Conservation (phyloP, 169 alveolate species). For the Eimeria mitis region DNA sequence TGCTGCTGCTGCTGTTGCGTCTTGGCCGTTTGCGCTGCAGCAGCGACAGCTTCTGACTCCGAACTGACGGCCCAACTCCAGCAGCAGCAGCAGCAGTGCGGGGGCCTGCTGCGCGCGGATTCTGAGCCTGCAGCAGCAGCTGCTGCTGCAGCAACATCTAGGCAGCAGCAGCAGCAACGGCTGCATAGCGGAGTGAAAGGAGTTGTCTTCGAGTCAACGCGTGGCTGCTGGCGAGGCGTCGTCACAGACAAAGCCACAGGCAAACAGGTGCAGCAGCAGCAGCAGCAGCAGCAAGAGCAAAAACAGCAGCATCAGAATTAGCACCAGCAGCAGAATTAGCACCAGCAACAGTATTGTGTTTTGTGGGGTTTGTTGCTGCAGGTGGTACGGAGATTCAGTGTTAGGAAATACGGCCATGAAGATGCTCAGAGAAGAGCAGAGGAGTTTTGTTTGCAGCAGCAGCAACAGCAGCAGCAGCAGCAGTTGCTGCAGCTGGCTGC, state of each 20-base stretch:
- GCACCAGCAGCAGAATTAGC: neutral
- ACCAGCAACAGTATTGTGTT: neutral
- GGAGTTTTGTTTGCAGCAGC: slow-evolving; percentile 47
- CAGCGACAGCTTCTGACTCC: neutral
- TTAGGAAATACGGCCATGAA: slow-evolving; percentile 38
- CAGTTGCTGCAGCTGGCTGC: slow-evolving; percentile 1
- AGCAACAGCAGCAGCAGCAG: slow-evolving; percentile 34
- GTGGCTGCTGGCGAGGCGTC: slow-evolving; percentile 66
- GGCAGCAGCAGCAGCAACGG: slow-evolving; percentile 31
- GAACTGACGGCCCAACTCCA: slow-evolving; percentile 22
- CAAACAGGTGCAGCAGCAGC: slow-evolving; percentile 18
- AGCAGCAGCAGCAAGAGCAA: neutral
- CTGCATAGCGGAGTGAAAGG: slow-evolving; percentile 44
- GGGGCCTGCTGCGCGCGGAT: neutral
- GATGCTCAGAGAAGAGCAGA: slow-evolving; percentile 55
- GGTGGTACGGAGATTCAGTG: slow-evolving; percentile 44
- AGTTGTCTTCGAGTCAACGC: slow-evolving; percentile 42
- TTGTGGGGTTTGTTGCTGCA: neutral
- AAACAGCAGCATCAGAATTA: neutral
- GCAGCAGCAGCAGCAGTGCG: slow-evolving; percentile 49
- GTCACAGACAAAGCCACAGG: slow-evolving; percentile 53
- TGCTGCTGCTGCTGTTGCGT: neutral
- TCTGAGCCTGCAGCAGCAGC: slow-evolving; percentile 7
- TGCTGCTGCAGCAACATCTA: too few species aligned
- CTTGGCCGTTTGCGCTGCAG: neutral